These are phyloP conservation scores for Lecanoromycetidae sp. DNA, from an alignment of 2,329 filamentous ascomycete species.

Conservation along the genomic window DNA sequence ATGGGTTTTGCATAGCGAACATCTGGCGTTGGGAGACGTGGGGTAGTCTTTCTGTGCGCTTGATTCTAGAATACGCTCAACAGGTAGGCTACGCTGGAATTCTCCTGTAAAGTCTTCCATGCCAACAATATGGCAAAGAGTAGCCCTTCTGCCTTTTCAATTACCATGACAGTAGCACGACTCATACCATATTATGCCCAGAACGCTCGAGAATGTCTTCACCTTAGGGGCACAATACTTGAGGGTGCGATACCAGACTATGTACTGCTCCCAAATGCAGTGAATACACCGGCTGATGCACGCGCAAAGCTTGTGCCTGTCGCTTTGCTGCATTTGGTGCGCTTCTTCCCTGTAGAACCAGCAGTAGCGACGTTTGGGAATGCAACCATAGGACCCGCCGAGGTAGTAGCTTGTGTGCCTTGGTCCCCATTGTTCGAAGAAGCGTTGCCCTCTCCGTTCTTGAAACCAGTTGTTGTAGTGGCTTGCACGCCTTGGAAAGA, in stretches of 20 bases:
- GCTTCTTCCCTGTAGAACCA: background rate
- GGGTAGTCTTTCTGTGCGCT: no score
- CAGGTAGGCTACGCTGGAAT: no score
- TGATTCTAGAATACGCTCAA: no score
- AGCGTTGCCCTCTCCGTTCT: background rate
- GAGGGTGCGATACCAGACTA: no score
- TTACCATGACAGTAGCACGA: slow-evolving; percentile 15
- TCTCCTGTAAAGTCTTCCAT: slow-evolving; percentile 2
- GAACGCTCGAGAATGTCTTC: slow-evolving; percentile 10
- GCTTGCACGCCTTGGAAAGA: no score
- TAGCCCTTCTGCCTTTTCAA: slow-evolving; percentile 14
- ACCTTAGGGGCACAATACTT: no score
- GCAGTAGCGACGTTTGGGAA: background rate
- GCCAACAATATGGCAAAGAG: slow-evolving; percentile 2
- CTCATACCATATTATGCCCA: slow-evolving; percentile 17
- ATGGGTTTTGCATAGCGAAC: background rate
- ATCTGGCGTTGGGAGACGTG: background rate
- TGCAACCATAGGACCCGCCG: no score
- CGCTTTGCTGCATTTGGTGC: background rate
- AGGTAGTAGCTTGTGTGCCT: no score
- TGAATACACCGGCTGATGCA: background rate
- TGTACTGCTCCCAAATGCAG: background rate
- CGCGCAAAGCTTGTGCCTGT: background rate
- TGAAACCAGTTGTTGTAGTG: background rate
- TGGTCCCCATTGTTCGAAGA: background rate